phyloP scores from a whole-genome alignment of 2,329 filamentous ascomycete genomes.

The Berkeleyomyces rouxiae region DNA sequence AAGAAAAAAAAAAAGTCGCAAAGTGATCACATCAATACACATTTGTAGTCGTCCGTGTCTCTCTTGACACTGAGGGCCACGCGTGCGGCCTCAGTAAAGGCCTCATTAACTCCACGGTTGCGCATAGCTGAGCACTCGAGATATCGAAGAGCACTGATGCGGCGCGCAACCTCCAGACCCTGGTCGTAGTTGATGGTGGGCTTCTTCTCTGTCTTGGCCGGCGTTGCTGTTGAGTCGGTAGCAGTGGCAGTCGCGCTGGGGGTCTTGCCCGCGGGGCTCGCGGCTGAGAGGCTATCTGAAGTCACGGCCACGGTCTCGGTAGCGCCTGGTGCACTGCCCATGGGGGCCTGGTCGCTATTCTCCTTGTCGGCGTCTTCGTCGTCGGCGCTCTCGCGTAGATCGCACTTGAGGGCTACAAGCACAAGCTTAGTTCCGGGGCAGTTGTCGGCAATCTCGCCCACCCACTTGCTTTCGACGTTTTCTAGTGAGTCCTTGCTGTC shows the following conservation, averaged over 20 bases:
- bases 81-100: slow-evolving; percentile 91
- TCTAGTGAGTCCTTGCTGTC: slow-evolving; percentile 93
- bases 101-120: slow-evolving; percentile 95
- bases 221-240: slow-evolving; percentile 21
- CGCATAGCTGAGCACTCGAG: slow-evolving; percentile 97
- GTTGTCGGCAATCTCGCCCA: slow-evolving; percentile 94
- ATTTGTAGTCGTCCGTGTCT: slow-evolving; percentile 45
- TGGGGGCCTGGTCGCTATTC: slow-evolving; percentile 20
- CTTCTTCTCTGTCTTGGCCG: slow-evolving; percentile 38
- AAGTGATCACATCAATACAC: slow-evolving; percentile 38
- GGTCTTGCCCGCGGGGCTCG: not conserved
- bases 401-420: slow-evolving; percentile 90
- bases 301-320: not conserved
- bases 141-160: slow-evolving; percentile 85
- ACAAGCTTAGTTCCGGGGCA: slow-evolving; percentile 91
- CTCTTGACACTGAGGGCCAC: slow-evolving; percentile 66
- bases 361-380: slow-evolving; percentile 50
- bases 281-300: not conserved
- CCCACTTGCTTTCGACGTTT: slow-evolving; percentile 98
- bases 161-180: slow-evolving; percentile 76
- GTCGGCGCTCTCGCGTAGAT: slow-evolving; percentile 62
- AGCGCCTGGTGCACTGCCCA: slow-evolving; percentile 14
- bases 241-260: slow-evolving; percentile 22
- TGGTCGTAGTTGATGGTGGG: slow-evolving; percentile 79
- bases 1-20: not conserved